A percentile compares a stretch with the other conserved stretches of the same genome.
phyloP scores from a whole-genome alignment of 345 rosid species.

The Salix dunnii region DNA sequence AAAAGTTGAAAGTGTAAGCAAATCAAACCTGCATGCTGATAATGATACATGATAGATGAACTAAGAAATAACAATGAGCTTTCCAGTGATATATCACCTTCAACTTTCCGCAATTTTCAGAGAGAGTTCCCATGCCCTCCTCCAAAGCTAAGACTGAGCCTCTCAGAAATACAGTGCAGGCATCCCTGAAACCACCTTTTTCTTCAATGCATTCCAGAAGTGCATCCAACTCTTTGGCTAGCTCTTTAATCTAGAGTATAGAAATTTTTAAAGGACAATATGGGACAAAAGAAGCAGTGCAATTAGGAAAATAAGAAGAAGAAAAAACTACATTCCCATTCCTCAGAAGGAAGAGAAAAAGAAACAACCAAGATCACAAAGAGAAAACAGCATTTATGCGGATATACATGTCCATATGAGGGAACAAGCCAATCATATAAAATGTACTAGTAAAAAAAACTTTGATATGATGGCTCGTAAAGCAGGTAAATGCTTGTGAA shows the following conservation, averaged over 20 bases:
- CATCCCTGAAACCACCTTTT: slow-evolving; percentile 80
- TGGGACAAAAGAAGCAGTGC: slow-evolving; percentile 5
- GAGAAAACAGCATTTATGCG: not conserved
- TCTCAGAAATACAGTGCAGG: slow-evolving; percentile 59
- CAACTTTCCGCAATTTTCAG: slow-evolving; percentile 58
- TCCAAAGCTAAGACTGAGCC: slow-evolving; percentile 66
- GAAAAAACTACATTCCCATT: not conserved
- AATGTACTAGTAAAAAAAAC: not conserved
- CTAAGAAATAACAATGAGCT: not conserved
- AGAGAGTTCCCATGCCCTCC: slow-evolving; percentile 51
- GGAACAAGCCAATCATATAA: not conserved
- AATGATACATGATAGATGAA: not conserved
- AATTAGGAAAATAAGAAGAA: slow-evolving; percentile 1
- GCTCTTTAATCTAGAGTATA: slow-evolving; percentile 64
- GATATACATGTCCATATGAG: not conserved
- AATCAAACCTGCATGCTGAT: slow-evolving; percentile 2
- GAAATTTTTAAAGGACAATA: not conserved
- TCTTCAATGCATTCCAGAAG: slow-evolving; percentile 71
- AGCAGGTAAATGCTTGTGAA: not conserved
- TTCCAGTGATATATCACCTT: slow-evolving; percentile 42
- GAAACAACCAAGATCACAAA: not conserved
- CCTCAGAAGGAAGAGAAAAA: not conserved
- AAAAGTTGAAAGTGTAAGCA: slow-evolving; percentile 1
- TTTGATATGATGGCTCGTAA: not conserved
- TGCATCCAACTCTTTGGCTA: slow-evolving; percentile 67